phyloP scores from a whole-genome alignment of 352 stramenopile genomes.

The Pythium aristosporum region DNA sequence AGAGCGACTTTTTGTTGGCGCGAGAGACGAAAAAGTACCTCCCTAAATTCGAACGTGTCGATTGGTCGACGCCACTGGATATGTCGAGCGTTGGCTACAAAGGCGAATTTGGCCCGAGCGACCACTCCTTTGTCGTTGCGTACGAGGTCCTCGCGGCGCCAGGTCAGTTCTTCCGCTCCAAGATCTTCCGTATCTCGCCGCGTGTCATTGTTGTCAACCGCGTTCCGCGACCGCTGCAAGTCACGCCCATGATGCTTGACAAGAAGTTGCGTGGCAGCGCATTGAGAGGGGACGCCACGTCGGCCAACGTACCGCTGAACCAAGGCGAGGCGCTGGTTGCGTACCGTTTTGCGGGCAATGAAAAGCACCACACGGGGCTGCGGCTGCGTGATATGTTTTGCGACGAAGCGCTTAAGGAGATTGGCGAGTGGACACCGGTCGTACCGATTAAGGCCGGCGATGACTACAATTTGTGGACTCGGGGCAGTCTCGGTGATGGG shows the following conservation, averaged over 20 bases:
- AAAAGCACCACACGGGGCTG: conserved; percentile 70
- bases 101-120: conserved; percentile 54
- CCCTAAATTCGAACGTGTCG: conserved; percentile 65
- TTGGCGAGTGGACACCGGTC: conserved; percentile 60
- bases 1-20: conserved; percentile 50
- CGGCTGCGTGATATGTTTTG: conserved; percentile 60
- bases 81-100: conserved; percentile 77
- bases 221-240: conserved; percentile 58
- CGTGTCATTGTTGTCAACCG: conserved; percentile 74
- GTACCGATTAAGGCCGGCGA: conserved; percentile 39
- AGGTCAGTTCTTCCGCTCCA: conserved; percentile 79
- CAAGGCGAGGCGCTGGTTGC: conserved; percentile 56
- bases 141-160: conserved; percentile 80
- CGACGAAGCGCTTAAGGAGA: conserved; percentile 36
- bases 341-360: conserved; percentile 66
- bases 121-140: conserved; percentile 73
- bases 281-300: not conserved
- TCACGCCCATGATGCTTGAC: conserved; percentile 75
- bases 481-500: conserved; percentile 65
- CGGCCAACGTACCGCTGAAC: conserved; percentile 39
- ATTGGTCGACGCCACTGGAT: conserved; percentile 72
- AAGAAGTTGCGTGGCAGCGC: conserved; percentile 52
- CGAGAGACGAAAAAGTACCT: conserved; percentile 67
- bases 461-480: conserved; percentile 58
- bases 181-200: conserved; percentile 78